phyloP scores from a whole-genome alignment of 2,329 filamentous ascomycete genomes.

The Apiospora koreana region DNA sequence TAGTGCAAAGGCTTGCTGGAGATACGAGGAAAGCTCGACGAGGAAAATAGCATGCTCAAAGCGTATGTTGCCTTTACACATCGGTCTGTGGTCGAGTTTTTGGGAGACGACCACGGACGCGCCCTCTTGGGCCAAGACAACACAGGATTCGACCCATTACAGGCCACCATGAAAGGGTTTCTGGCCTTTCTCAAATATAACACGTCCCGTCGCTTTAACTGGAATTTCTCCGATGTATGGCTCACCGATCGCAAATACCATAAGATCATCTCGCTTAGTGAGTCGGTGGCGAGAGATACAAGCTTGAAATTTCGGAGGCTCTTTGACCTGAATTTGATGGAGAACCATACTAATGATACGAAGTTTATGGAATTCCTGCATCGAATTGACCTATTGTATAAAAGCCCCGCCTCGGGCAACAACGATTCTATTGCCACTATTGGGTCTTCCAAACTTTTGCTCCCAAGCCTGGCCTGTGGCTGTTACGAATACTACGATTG shows the following conservation, averaged over 20 bases:
- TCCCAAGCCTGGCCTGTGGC: not conserved
- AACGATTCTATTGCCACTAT: not conserved
- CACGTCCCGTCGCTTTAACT: not conserved
- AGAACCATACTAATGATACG: not conserved
- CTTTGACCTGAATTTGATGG: not conserved
- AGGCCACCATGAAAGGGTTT: not conserved
- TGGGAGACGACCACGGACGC: not conserved
- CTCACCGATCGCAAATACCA: too few species aligned
- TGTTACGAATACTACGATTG: not conserved
- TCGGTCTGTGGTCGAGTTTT: not conserved
- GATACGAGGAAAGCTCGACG: not conserved
- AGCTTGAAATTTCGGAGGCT: not conserved
- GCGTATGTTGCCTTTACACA: not conserved
- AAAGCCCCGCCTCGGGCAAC: not conserved
- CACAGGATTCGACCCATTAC: not conserved
- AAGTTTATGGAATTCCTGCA: not conserved
- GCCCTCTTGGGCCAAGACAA: not conserved
- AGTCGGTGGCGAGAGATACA: not conserved
- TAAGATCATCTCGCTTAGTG: accelerated
- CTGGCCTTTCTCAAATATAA: not conserved
- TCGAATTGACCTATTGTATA: not conserved
- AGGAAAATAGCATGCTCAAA: not conserved
- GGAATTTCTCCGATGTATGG: not conserved
- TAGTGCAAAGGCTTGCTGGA: not conserved
- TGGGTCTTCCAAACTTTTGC: not conserved